Evolutionary conservation across 2,329 filamentous ascomycete species (phyloP).

Genomic region (Aphanocladium album): DNA sequence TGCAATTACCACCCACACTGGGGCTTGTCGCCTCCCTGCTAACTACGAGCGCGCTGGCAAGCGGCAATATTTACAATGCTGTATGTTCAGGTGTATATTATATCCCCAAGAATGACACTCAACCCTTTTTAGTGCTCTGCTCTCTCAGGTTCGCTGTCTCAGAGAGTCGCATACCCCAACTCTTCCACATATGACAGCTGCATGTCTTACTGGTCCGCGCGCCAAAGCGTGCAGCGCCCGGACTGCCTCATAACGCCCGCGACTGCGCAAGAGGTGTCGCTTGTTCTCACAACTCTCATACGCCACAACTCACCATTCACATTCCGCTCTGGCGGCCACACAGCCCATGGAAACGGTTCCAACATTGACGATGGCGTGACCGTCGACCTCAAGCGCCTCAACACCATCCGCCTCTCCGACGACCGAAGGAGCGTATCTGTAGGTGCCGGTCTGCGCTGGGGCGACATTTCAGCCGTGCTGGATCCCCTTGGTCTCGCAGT

Average conservation of each 20-base stretch:
- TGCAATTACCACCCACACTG: background rate
- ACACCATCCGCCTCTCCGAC: constrained; percentile 26
- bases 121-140: background rate
- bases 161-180: background rate
- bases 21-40: background rate
- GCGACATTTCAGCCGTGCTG: constrained; percentile 34
- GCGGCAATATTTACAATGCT: background rate
- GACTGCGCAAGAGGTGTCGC: constrained; percentile 14
- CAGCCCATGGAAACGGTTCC: constrained; percentile 37
- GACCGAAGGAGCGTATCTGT: constrained; percentile 33
- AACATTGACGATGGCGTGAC: constrained; percentile 37
- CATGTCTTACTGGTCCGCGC: constrained; percentile 9
- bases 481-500: constrained; percentile 26
- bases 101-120: background rate
- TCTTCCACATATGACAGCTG: background rate
- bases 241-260: constrained; percentile 18
- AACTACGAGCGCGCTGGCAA: background rate
- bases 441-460: constrained; percentile 41
- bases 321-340: constrained; percentile 49
- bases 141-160: background rate
- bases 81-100: background rate
- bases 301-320: constrained; percentile 33
- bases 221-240: background rate
- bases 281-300: constrained; percentile 16
- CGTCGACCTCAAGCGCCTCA: constrained; percentile 39